Base-by-base conservation (phyloP, 2,329 filamentous ascomycete genomes). In the Conoideocrella luteorostrata region DNA sequence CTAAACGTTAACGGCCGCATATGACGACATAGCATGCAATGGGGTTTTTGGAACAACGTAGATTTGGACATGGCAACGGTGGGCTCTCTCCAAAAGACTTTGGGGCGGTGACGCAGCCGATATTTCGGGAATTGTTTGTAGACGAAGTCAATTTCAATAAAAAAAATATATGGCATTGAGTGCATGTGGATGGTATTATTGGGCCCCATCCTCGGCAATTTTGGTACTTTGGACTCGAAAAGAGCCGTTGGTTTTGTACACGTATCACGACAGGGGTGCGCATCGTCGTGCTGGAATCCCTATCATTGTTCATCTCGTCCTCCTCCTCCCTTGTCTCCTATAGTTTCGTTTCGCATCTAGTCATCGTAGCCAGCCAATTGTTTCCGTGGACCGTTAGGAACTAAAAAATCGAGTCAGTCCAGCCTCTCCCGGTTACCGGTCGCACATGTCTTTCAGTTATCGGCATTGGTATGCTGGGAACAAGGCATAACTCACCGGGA, bases 401-500 rank as follows among this genome's bases (percentile, higher is more conserved):
- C 78, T 82, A 41, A 4, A 2, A 20, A 11, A 15, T 15, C 23
- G n/a, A 40, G 36, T 44, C 24, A 44, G 42, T 22, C 18, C 23
- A 21, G 4, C 11, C 5, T 21, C 28, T 32, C 21, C 4, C 12
- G 4, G n/a, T 28, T 26, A 13, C 20, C 22, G 12, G 11, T 33
- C 28, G n/a, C n/a, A n/a, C 18, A 28, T n/a, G 12, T 20, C 20
- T 36, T 44, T 39, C 23, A 46, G 32, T 32, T 20, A 30, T 11
- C 7, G 15, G 15, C 9, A 28, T 32, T 20, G 20, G 3, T 9
- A 30, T 18, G 15, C 12, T 29, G n/a, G 18, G n/a, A 39, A n/a
- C n/a, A n/a, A 9, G 9, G 13, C 15, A 26, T 35, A 15, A 23
- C 88, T 64, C 78, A 97, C 91, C 79, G 48, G 93, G 93, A 74